phyloP scores from a whole-genome alignment of 306 rosid genomes.

The Quercus dentata region DNA sequence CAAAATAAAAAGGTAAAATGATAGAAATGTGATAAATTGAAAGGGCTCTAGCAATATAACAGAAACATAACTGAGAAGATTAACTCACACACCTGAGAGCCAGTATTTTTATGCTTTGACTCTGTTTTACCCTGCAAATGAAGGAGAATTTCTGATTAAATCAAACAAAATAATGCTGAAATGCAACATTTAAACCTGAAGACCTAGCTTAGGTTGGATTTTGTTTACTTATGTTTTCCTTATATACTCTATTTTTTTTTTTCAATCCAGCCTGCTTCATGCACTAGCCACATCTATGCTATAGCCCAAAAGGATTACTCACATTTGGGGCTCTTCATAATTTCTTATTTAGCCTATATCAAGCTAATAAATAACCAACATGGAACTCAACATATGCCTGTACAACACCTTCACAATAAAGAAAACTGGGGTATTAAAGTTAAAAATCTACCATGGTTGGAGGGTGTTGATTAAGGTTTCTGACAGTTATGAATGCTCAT shows the following conservation, averaged over 20 bases:
- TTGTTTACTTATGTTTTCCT: not conserved
- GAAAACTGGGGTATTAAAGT: too few species aligned
- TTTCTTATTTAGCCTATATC: too few species aligned
- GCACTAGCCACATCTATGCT: too few species aligned
- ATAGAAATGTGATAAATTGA: slow-evolving; percentile 9
- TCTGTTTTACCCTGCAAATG: slow-evolving; percentile 49
- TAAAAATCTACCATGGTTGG: too few species aligned
- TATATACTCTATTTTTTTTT: not conserved
- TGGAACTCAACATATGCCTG: too few species aligned
- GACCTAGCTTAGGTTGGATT: not conserved
- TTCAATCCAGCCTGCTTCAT: not conserved
- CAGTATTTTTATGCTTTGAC: slow-evolving; percentile 24
- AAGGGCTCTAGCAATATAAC: not conserved
- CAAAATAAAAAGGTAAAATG: slow-evolving; percentile 15
- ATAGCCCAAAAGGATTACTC: too few species aligned
- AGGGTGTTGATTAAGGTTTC: not conserved
- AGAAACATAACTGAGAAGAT: slow-evolving; percentile 11
- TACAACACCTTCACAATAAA: too few species aligned
- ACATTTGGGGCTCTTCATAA: too few species aligned
- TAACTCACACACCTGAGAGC: slow-evolving; percentile 35
- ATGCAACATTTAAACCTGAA: not conserved
- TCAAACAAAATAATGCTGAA: not conserved
- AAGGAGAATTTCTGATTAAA: not conserved
- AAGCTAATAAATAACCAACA: too few species aligned
- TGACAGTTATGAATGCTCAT: not conserved